Percentiles rank a stretch among this genome's conserved stretches.
phyloP scores from a whole-genome alignment of 768 basidiomycete species.

The Rickenella mellea region DNA sequence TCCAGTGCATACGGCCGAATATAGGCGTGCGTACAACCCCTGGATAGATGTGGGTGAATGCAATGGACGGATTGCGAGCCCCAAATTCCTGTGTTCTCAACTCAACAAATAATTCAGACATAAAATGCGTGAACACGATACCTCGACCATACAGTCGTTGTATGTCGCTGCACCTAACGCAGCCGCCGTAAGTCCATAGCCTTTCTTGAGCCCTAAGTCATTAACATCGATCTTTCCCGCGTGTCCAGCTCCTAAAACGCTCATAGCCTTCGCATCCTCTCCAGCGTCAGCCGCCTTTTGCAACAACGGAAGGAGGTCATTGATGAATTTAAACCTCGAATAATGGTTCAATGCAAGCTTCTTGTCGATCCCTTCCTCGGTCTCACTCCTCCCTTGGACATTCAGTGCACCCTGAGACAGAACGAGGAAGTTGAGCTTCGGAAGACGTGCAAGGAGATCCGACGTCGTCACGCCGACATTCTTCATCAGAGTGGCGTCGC shows the following conservation, averaged over 20 bases:
- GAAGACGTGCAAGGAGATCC: slow-evolving; percentile 21
- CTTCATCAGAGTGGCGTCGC: slow-evolving; percentile 14
- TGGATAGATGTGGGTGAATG: slow-evolving; percentile 18
- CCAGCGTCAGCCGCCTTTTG: slow-evolving; percentile 3
- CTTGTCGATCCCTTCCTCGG: slow-evolving; percentile 5
- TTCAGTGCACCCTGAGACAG: background rate
- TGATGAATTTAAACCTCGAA: slow-evolving; percentile 1
- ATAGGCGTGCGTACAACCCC: slow-evolving; percentile 14
- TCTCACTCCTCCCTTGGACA: background rate
- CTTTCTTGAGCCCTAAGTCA: slow-evolving; percentile 21
- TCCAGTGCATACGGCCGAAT: slow-evolving; percentile 3
- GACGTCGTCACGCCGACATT: slow-evolving; percentile 20
- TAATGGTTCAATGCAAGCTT: slow-evolving; percentile 2
- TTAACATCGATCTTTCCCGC: slow-evolving; percentile 8
- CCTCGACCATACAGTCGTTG: slow-evolving; percentile 48
- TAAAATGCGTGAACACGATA: too few species aligned
- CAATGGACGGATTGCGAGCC: slow-evolving; percentile 10
- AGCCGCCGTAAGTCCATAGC: slow-evolving; percentile 26
- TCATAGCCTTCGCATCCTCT: slow-evolving; percentile 7
- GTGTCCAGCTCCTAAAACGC: slow-evolving; percentile 1
- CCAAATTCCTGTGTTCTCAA: slow-evolving; percentile 19
- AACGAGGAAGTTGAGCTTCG: slow-evolving; percentile 45
- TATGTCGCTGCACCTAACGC: slow-evolving; percentile 30
- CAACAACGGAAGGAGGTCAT: slow-evolving; percentile 7
- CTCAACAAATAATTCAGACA: too few species aligned